Conservation (phyloP, 73 alveolate genomes). For the Paramecium octaurelia region DNA sequence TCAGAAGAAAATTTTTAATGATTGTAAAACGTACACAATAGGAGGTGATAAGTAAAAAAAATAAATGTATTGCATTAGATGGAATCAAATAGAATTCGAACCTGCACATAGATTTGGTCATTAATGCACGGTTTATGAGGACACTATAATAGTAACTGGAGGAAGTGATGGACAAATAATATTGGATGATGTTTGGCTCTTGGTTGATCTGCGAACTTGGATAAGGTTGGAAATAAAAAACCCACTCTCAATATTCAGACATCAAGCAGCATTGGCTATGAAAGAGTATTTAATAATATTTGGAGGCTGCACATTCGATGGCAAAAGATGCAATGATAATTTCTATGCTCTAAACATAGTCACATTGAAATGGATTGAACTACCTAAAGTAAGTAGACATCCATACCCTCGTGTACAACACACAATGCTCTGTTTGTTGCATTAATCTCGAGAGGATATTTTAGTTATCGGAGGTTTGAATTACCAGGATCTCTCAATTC, state of each 20-base stretch:
- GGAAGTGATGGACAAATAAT: slow-evolving; percentile 32
- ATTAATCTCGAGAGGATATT: background rate
- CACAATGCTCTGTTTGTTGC: background rate
- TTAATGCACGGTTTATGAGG: slow-evolving; percentile 32
- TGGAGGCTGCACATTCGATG: slow-evolving; percentile 46
- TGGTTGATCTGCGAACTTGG: slow-evolving; percentile 27
- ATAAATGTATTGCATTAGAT: background rate
- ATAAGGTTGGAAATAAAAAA: slow-evolving; percentile 18
- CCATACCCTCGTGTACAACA: slow-evolving; percentile 27
- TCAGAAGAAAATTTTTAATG: slow-evolving; percentile 34
- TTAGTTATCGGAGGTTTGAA: background rate
- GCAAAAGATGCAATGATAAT: slow-evolving; percentile 37
- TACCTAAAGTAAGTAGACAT: slow-evolving; percentile 41
- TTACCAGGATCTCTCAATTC: slow-evolving; percentile 12
- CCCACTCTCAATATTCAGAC: background rate
- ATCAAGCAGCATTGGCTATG: slow-evolving; percentile 27
- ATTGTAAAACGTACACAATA: background rate
- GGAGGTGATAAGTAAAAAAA: background rate
- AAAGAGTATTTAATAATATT: slow-evolving; percentile 21
- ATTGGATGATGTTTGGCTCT: slow-evolving; percentile 32
- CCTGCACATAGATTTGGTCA: slow-evolving; percentile 40
- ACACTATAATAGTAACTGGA: slow-evolving; percentile 20
- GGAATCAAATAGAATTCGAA: background rate
- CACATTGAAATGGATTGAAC: slow-evolving; percentile 18
- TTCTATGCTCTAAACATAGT: slow-evolving; percentile 19